Base-by-base conservation (phyloP, 1,284 basidiomycete genomes). In the Laetiporus sulphureus region DNA sequence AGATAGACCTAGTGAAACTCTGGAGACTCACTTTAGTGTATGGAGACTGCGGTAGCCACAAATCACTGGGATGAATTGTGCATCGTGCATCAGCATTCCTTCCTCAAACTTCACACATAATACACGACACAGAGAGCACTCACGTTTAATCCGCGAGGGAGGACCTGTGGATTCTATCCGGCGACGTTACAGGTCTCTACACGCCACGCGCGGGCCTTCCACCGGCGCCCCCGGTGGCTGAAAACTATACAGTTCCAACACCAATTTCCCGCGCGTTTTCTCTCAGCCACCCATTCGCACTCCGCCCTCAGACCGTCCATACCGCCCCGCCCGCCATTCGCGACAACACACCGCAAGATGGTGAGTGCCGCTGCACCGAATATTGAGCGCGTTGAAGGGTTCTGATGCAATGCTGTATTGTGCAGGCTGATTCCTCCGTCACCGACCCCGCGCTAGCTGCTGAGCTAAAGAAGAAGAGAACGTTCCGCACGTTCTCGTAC, bases 401-500 rank as follows among this genome's bases (percentile, higher is more conserved):
- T n/a, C n/a, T n/a, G 40, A 42, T 15, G 44, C 25, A 45, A 44
- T 53, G 50, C 45, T 61, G 53, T 58, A 22, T 37, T 33, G 20
- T 21, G 4, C 50, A 88, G 88, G 84, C 89, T 68, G 87, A 90
- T 65, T 66, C 75, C 58, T 72, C 71, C 42, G 72, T 90, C 60
- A 94, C 91, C 66, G 90, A 93, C 68, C 88, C 90, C 60, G 66
- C 79, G 66, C 69, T 89, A 64, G 91, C 91, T 58, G 91, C 91
- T 54, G 91, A 92, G 67, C 78, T 94, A 73, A 95, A 95, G 86
- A 92, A 93, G 75, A 91, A 85, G 80, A 78, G 95, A 65, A 93
- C 91, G 50, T 99, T 99, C 88, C 90, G 91, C 65, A 98, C 95
- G 63, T 99, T 97, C 78, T 89, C 89, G 36, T 99, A 95, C 85